Conservation (phyloP, 208 protist species). For the Leishmania arabica region DNA sequence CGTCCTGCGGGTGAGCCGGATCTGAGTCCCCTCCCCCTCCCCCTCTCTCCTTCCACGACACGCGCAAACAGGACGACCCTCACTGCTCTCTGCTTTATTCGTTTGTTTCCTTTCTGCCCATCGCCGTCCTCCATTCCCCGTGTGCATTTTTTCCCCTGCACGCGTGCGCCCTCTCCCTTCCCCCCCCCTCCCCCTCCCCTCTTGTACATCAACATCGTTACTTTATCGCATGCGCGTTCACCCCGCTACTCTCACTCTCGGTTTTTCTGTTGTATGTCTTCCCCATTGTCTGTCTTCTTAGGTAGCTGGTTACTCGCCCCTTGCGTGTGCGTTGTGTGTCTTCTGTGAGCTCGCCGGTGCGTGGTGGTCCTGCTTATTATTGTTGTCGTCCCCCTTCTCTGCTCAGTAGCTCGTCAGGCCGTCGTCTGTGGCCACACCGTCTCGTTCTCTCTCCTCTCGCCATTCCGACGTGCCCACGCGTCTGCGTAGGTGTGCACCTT, state of each 20-base stretch:
- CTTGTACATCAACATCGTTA: not conserved
- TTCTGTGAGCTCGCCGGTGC: not conserved
- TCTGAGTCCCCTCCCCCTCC: not conserved
- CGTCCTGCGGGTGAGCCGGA: not conserved
- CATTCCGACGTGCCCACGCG: too few species aligned
- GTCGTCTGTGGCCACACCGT: not conserved
- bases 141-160: not conserved
- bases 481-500: not conserved
- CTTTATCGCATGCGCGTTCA: not conserved
- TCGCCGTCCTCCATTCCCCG: not conserved
- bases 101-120: not conserved
- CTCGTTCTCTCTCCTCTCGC: not conserved
- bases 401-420: too few species aligned
- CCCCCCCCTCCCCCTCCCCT: not conserved
- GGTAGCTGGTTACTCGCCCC: not conserved
- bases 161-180: not conserved
- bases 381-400: not conserved
- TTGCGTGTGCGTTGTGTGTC: not conserved
- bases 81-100: conserved; percentile 8
- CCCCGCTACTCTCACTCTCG: not conserved
- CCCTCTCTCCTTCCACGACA: not conserved
- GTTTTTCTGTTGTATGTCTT: not conserved
- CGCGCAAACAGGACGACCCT: not conserved
- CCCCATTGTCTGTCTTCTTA: not conserved
- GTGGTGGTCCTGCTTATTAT: not conserved